These are phyloP conservation scores for Leccinum subgranulosum DNA, from an alignment of 768 basidiomycete species.

Conservation along the genomic window DNA sequence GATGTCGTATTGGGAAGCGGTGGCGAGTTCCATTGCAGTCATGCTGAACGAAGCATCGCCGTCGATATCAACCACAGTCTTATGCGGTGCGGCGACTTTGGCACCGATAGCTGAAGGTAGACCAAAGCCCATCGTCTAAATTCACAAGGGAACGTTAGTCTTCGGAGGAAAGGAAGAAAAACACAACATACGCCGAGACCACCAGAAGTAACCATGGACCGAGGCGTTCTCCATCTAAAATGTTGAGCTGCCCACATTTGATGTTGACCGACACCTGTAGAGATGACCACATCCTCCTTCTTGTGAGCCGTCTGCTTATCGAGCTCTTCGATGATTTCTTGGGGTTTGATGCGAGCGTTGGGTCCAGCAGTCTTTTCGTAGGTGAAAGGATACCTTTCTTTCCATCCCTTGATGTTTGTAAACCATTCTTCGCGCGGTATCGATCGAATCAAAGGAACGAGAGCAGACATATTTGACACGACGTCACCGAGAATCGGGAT, in stretches of 20 bases:
- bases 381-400: constrained; percentile 86
- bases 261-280: constrained; percentile 98
- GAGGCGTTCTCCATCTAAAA: constrained; percentile 86
- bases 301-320: constrained; percentile 71
- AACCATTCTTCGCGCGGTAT: constrained; percentile 79
- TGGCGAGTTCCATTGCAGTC: constrained; percentile 99
- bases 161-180: background rate
- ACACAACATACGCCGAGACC: constrained; percentile 77
- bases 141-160: background rate
- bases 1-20: constrained; percentile 86
- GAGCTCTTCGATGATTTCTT: constrained; percentile 93
- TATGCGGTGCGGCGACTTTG: constrained; percentile 92
- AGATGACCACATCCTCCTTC: constrained; percentile 84
- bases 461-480: constrained; percentile 69
- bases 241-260: constrained; percentile 99
- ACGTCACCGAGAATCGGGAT: constrained; percentile 96
- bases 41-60: constrained; percentile 99
- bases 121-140: constrained; percentile 97
- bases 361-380: constrained; percentile 57
- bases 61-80: constrained; percentile 94
- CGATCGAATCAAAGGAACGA: constrained; percentile 75
- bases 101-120: constrained; percentile 93
- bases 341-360: constrained; percentile 84
- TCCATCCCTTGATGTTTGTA: constrained; percentile 78
- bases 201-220: constrained; percentile 88